Percentiles rank a stretch among this genome's conserved stretches.
Evolutionary conservation across 1,139 yeast genomes (phyloP).

Genomic region (Pichia cactophila): DNA sequence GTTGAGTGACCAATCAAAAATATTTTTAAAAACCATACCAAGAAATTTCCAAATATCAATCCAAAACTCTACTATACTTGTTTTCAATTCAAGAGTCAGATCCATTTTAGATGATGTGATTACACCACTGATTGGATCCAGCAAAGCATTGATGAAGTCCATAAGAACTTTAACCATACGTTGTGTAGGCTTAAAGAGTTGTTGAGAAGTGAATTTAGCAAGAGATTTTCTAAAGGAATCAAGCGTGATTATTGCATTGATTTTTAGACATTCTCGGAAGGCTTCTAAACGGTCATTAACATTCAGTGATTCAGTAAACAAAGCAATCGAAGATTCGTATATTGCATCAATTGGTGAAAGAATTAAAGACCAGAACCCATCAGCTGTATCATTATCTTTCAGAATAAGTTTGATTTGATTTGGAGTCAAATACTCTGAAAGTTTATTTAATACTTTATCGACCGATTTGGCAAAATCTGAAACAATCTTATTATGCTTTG

Average conservation of each 20-base stretch:
- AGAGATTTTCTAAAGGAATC: slow-evolving; percentile 14
- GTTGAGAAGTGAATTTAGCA: slow-evolving; percentile 11
- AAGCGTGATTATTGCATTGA: slow-evolving; percentile 31
- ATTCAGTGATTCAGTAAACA: slow-evolving; percentile 71
- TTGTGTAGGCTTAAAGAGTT: slow-evolving; percentile 39
- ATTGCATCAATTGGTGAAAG: slow-evolving; percentile 46
- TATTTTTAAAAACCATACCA: slow-evolving; percentile 57
- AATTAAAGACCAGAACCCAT: slow-evolving; percentile 64
- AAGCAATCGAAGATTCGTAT: slow-evolving; percentile 63
- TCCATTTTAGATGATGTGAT: slow-evolving; percentile 30
- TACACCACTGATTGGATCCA: slow-evolving; percentile 58
- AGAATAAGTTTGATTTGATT: slow-evolving; percentile 36
- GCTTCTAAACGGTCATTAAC: slow-evolving; percentile 70
- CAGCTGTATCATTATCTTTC: slow-evolving; percentile 31
- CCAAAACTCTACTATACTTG: slow-evolving; percentile 47
- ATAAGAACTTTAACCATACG: slow-evolving; percentile 65
- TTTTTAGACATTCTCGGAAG: slow-evolving; percentile 39
- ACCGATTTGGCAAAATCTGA: slow-evolving; percentile 15
- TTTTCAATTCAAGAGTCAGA: slow-evolving; percentile 14
- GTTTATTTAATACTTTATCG: slow-evolving; percentile 18
- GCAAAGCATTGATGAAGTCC: slow-evolving; percentile 60
- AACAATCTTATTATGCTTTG: slow-evolving; percentile 23
- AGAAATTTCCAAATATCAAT: slow-evolving; percentile 61
- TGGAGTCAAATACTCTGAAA: slow-evolving; percentile 34
- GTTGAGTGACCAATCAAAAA: slow-evolving; percentile 52